phyloP scores from a whole-genome alignment of 768 basidiomycete genomes.

The Albatrellus ellisii region DNA sequence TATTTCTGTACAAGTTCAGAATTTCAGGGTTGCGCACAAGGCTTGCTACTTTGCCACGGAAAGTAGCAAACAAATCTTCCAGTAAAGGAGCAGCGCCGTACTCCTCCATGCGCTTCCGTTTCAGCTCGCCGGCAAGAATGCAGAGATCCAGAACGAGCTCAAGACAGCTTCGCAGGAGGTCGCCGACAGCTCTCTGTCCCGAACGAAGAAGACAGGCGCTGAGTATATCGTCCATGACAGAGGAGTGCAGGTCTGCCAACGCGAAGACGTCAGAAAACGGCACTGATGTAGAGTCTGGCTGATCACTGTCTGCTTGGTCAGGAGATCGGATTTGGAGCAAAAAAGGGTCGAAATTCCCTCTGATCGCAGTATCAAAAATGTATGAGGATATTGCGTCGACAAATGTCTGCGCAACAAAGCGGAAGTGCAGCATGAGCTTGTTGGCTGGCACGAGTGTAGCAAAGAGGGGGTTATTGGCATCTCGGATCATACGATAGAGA shows the following conservation, averaged over 20 bases:
- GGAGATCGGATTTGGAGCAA: constrained; percentile 19
- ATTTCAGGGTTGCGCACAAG: constrained; percentile 32
- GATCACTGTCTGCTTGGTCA: not conserved
- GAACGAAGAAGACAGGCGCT: constrained; percentile 63
- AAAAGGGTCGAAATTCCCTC: constrained; percentile 65
- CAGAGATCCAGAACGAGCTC: constrained; percentile 58
- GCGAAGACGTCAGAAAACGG: constrained; percentile 62
- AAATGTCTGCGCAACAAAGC: constrained; percentile 65
- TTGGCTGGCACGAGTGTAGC: constrained; percentile 40
- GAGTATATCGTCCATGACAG: constrained; percentile 60
- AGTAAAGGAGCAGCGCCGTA: constrained; percentile 48
- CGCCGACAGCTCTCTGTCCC: constrained; percentile 50
- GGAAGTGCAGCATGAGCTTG: constrained; percentile 48
- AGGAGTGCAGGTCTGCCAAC: constrained; percentile 53
- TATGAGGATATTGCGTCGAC: constrained; percentile 55
- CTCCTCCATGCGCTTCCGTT: constrained; percentile 41
- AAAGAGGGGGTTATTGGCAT: constrained; percentile 34
- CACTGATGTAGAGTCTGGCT: not conserved
- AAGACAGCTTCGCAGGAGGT: constrained; percentile 47
- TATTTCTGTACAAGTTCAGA: not conserved
- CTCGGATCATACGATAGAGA: constrained; percentile 49
- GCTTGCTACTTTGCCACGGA: constrained; percentile 38
- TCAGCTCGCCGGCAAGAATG: constrained; percentile 48
- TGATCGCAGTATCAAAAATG: constrained; percentile 71
- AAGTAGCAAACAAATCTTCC: constrained; percentile 39